Conservation (phyloP, 164 flowering plant species). For the Stephania cephalantha region DNA sequence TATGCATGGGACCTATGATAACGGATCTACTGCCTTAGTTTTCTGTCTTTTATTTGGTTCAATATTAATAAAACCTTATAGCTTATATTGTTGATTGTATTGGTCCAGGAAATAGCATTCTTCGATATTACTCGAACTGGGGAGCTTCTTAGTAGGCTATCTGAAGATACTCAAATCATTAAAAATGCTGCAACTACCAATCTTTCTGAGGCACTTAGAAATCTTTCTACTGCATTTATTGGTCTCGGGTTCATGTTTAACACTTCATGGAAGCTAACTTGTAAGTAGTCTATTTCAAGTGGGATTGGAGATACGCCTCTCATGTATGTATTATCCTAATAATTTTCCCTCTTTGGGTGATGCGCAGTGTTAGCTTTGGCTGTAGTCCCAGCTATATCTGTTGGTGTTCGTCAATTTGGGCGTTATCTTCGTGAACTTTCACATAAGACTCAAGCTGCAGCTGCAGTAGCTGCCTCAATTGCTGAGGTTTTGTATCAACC, state of each 20-base stretch:
- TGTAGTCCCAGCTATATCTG: slow-evolving; percentile 65
- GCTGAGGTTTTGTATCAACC: slow-evolving; percentile 62
- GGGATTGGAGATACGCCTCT: background rate
- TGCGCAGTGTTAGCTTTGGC: slow-evolving; percentile 70
- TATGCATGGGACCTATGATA: background rate
- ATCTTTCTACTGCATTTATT: slow-evolving; percentile 66
- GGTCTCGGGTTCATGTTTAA: slow-evolving; percentile 91
- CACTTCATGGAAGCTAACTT: slow-evolving; percentile 93
- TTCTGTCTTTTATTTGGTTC: background rate
- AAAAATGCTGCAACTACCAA: slow-evolving; percentile 97
- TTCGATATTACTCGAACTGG: slow-evolving; percentile 94
- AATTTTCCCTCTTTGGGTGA: background rate
- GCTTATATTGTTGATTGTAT: slow-evolving; percentile 9
- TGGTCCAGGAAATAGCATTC: slow-evolving; percentile 71
- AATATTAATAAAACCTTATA: background rate
- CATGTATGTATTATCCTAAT: background rate
- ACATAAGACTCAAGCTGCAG: slow-evolving; percentile 95
- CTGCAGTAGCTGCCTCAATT: slow-evolving; percentile 89
- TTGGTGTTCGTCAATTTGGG: slow-evolving; percentile 81
- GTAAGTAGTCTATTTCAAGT: slow-evolving; percentile 31
- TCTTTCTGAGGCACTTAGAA: slow-evolving; percentile 87
- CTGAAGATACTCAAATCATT: slow-evolving; percentile 96
- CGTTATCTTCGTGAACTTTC: slow-evolving; percentile 94
- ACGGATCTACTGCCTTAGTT: background rate
- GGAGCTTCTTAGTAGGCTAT: slow-evolving; percentile 90